These are phyloP conservation scores for Mycena vulgaris DNA, from an alignment of 768 basidiomycete species.

Conservation along the genomic window DNA sequence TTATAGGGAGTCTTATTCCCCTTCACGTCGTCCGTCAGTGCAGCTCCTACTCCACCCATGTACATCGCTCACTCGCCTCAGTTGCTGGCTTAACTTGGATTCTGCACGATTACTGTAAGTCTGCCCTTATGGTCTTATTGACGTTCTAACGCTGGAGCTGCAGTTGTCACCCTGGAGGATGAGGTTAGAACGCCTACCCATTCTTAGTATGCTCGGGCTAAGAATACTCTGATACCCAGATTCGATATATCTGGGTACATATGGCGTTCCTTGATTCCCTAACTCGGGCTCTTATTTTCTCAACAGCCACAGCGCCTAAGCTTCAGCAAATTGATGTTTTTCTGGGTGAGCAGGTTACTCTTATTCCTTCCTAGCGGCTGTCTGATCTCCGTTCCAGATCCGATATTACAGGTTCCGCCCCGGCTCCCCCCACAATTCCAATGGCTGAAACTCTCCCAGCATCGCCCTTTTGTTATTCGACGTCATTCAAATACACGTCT, in stretches of 20 bases:
- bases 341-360: slow-evolving; percentile 51
- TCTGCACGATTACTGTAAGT: background rate
- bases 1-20: background rate
- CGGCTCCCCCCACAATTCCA: rapidly evolving
- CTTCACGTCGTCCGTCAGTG: background rate
- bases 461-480: slow-evolving; percentile 61
- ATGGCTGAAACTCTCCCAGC: slow-evolving; percentile 36
- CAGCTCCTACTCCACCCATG: background rate
- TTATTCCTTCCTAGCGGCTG: background rate
- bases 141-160: background rate
- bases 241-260: slow-evolving; percentile 59
- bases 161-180: background rate
- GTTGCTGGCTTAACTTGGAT: background rate
- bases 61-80: background rate
- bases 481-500: slow-evolving; percentile 62
- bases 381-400: slow-evolving; percentile 48
- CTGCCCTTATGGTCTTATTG: background rate
- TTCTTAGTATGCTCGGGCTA: no score
- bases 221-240: slow-evolving; percentile 36
- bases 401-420: slow-evolving; percentile 55
- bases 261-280: slow-evolving; percentile 5
- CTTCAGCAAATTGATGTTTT: slow-evolving; percentile 57
- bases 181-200: background rate
- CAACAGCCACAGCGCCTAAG: slow-evolving; percentile 53
- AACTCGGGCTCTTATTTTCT: background rate